Conservation (phyloP, 495 filamentous ascomycete species). For the Penicillium malachiteum region DNA sequence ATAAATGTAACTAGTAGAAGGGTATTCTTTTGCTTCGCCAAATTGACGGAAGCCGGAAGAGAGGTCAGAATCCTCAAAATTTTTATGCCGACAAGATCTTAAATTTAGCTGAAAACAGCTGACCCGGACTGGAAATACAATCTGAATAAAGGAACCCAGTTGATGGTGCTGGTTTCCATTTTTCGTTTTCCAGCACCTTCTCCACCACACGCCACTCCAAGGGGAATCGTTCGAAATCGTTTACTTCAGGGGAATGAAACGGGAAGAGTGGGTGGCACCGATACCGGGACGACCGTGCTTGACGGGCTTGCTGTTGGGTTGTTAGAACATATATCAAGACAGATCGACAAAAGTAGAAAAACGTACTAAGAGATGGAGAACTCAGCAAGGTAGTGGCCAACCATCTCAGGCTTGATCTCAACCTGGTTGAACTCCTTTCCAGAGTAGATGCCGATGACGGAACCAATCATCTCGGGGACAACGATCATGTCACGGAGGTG, state of each 20-base stretch:
- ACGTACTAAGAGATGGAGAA: slow-evolving; percentile 99
- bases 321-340: slow-evolving; percentile 26
- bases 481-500: slow-evolving; percentile 99
- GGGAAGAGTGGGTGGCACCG: slow-evolving; percentile 99
- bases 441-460: slow-evolving; percentile 97
- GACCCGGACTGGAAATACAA: slow-evolving; percentile 50
- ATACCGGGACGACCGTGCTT: slow-evolving; percentile 99
- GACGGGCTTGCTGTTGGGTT: slow-evolving; percentile 81
- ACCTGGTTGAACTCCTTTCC: slow-evolving; percentile 99
- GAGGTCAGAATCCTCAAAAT: slow-evolving; percentile 13
- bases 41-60: slow-evolving; percentile 16
- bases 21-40: slow-evolving; percentile 24
- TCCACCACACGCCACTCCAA: slow-evolving; percentile 45
- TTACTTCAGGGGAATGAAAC: slow-evolving; percentile 99
- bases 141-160: slow-evolving; percentile 41
- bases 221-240: slow-evolving; percentile 46
- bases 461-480: slow-evolving; percentile 98
- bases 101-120: slow-evolving; percentile 51
- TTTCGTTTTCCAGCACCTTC: slow-evolving; percentile 39
- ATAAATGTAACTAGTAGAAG: slow-evolving; percentile 13
- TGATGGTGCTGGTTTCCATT: slow-evolving; percentile 37
- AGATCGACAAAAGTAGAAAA: slow-evolving; percentile 27
- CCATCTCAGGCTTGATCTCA: slow-evolving; percentile 99
- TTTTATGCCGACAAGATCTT: slow-evolving; percentile 50
- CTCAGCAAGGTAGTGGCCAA: slow-evolving; percentile 98